Conservation (phyloP, 257 asterid species). For the Anisodus acutangulus region DNA sequence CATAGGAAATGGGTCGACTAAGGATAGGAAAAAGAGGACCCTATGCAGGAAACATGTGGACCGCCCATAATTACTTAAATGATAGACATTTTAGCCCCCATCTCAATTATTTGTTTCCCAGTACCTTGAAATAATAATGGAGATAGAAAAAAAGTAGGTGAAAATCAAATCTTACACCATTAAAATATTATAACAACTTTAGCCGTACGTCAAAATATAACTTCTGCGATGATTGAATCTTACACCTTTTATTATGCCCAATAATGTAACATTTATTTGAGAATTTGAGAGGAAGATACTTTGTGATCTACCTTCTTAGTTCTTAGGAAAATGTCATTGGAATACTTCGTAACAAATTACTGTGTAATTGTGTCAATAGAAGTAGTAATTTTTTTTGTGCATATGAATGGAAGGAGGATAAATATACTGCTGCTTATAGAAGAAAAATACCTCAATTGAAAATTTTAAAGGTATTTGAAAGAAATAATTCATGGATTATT, state of each 20-base stretch:
- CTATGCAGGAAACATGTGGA: neutral
- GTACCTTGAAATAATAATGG: neutral
- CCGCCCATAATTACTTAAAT: neutral
- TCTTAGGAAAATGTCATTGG: neutral
- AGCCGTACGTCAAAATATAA: neutral
- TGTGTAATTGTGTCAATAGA: neutral
- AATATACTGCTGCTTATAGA: no score
- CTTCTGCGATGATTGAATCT: neutral
- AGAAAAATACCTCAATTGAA: no score
- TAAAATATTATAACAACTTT: neutral
- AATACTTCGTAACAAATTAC: neutral
- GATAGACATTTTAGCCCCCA: neutral
- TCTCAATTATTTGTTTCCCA: conserved; percentile 17
- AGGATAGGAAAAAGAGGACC: neutral
- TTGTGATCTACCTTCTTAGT: neutral
- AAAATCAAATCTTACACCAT: neutral
- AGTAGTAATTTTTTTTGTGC: no score
- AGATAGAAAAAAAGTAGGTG: neutral
- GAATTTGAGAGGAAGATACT: neutral
- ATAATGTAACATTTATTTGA: neutral
- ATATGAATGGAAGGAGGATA: no score
- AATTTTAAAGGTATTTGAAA: no score
- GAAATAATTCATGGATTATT: no score
- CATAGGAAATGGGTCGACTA: neutral
- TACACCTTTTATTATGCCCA: neutral